Base-by-base conservation (phyloP, 495 filamentous ascomycete species). In the Amphirosellinia nigrospora region DNA sequence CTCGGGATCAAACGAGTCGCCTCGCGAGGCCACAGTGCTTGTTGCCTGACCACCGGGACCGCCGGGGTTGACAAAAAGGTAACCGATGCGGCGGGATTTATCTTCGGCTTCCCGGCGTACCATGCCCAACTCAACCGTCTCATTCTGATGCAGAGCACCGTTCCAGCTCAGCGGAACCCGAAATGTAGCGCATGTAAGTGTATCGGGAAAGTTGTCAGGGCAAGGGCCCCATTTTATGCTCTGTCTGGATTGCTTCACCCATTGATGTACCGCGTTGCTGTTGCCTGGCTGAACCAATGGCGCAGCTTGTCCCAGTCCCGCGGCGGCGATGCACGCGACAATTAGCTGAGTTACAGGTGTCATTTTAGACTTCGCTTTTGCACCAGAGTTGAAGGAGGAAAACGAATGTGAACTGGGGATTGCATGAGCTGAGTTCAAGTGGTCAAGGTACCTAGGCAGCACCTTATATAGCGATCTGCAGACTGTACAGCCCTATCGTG, bases 51-150 rank as follows among this genome's bases (percentile, higher is more conserved):
- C 75, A 30, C 81, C 81, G 0, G 81, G 81, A 0, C 81, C 81
- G 16, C 81, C 81, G 2, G 79, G 79, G 71, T 83, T 83, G 67
- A 80, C 46, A 70, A 83, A 79, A 1, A 82, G 61, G 30, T 74
- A 75, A 0, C 81, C 81, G 59, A 81, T 75, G 16, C 75, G 76
- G 53, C 76, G 71, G 36, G 56, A 50, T 39, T 63, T 48, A 74
- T 74, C 72, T 61, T 59, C 32, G 3, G 76, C 76, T 36, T 72
- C 73, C 53, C 70, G 58, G 46, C 73, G 75, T n/a, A 75, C 72
- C 39, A 77, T 59, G 19, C 71, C 73, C 10, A 78, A 59, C 55
- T 78, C 72, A 41, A 78, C 61, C 9, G 74, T 78, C 65, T 75
- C 70, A 36, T n/a, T 38, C 26, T 32, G 15, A n/a, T 8, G 23